Base-by-base conservation (phyloP, 1,139 yeast species). In the Groenewaldozyma auringiensis region DNA sequence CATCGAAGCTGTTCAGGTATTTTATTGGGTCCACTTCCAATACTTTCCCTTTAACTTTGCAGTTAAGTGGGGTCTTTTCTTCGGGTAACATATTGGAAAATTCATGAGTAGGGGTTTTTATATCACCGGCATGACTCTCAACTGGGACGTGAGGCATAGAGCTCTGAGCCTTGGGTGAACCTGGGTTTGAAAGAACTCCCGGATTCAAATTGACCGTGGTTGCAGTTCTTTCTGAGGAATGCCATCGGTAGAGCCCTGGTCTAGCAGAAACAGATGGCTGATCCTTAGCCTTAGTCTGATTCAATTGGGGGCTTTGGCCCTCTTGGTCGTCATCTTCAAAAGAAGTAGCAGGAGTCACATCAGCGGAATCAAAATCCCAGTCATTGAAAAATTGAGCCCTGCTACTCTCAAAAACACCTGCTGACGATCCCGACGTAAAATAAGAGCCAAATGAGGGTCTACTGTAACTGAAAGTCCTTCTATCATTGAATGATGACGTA, bases 221-320 rank as follows among this genome's bases (percentile, higher is more conserved):
- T 4, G 54, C 53, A 8, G 54, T 44, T 3, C 54, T 47, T 34
- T 52, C 53, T 2, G 49, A 38, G 4, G 55, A 52, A 34, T 47
- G 41, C 44, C 50, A 45, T 4, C 55, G 43, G 21, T 37, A 21
- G 35, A 52, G 20, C 3, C 47, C 40, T 1, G 55, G 55, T 4
- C 55, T 41, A 4, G 13, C 27, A 20, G 27, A 17, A n/a, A 9
- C n/a, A 8, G 42, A 22, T 17, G 16, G 25, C 11, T 21, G 37
- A 4, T 32, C 36, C 6, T 32, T 32, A 9, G 18, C 8, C 31
- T 25, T 25, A 8, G 31, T 8, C 8, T 8, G 31, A 8, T 13
- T 25, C 11, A 8, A 8, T 13, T 25, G 11, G 31, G 13, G 31
- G 31, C 13, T 25, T 8, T 8, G 31, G n/a, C n/a, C n/a, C 18